phyloP scores from a whole-genome alignment of 192 early-diverging fungal genomes.

The Linnemannia elongata region DNA sequence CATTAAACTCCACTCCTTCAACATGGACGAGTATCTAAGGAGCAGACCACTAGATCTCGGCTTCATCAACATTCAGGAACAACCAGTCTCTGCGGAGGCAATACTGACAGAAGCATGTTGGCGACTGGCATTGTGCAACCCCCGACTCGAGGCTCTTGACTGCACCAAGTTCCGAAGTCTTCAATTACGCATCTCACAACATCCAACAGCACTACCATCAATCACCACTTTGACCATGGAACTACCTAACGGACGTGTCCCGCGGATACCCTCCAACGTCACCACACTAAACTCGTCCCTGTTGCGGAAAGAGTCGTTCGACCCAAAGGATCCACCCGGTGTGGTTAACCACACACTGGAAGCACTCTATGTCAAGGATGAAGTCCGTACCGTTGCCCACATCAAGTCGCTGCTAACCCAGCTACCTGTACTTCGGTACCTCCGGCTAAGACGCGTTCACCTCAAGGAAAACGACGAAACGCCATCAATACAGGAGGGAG shows the following conservation, averaged over 20 bases:
- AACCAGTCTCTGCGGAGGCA: not conserved
- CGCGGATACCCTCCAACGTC: not conserved
- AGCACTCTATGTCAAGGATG: not conserved
- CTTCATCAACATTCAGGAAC: not conserved
- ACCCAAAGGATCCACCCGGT: not conserved
- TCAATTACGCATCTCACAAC: not conserved
- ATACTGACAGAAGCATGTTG: not conserved
- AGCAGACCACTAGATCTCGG: not conserved
- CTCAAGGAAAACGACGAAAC: not conserved
- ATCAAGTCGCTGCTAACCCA: not conserved
- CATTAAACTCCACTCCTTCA: not conserved
- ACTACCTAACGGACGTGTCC: not conserved
- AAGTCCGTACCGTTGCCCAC: not conserved
- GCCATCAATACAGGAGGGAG: not conserved
- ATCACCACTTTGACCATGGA: not conserved
- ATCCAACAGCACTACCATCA: not conserved
- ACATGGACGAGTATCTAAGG: not conserved
- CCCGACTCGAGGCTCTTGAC: not conserved
- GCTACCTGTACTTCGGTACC: not conserved
- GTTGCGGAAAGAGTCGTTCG: not conserved
- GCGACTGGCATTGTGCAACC: not conserved
- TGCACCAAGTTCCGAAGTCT: not conserved
- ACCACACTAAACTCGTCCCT: not conserved
- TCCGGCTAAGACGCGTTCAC: not conserved
- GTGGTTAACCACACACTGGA: not conserved